phyloP scores from a whole-genome alignment of 129 eudicot genomes.

The Scalesia atractyloides region DNA sequence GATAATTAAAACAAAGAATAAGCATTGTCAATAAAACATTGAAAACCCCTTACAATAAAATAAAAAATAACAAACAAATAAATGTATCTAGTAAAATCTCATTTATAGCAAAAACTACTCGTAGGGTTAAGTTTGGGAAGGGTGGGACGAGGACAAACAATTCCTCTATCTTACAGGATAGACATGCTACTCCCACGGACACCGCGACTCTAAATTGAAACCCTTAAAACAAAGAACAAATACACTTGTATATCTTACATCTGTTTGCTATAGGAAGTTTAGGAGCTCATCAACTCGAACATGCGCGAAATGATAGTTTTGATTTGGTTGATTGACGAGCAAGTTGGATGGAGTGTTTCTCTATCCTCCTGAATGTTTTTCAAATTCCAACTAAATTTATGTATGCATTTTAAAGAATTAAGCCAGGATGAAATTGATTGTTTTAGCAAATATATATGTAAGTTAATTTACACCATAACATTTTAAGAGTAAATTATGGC shows the following conservation, averaged over 20 bases:
- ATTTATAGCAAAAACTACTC: no score
- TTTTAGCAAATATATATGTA: neutral
- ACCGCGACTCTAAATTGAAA: no score
- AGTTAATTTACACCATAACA: no score
- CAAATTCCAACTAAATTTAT: neutral
- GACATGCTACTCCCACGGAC: no score
- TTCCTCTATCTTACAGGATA: no score
- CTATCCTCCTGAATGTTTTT: conserved; percentile 56
- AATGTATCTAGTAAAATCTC: no score
- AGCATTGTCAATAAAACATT: neutral
- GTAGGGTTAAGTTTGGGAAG: no score
- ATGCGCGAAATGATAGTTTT: conserved; percentile 51
- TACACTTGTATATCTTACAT: conserved; percentile 49
- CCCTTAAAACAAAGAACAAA: no score
- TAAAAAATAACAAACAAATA: neutral
- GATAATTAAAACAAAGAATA: conserved; percentile 11
- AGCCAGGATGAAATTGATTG: neutral
- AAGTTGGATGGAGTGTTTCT: conserved; percentile 59
- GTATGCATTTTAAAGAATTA: conserved; percentile 13
- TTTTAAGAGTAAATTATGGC: conserved; percentile 69
- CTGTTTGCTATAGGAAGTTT: conserved; percentile 66
- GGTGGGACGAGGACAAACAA: no score
- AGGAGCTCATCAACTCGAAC: conserved; percentile 77
- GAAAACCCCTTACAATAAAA: no score
- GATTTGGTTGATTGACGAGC: conserved; percentile 57